phyloP scores from a whole-genome alignment of 225 moss, liverwort and hornwort species.

The Physcomitrium patens region DNA sequence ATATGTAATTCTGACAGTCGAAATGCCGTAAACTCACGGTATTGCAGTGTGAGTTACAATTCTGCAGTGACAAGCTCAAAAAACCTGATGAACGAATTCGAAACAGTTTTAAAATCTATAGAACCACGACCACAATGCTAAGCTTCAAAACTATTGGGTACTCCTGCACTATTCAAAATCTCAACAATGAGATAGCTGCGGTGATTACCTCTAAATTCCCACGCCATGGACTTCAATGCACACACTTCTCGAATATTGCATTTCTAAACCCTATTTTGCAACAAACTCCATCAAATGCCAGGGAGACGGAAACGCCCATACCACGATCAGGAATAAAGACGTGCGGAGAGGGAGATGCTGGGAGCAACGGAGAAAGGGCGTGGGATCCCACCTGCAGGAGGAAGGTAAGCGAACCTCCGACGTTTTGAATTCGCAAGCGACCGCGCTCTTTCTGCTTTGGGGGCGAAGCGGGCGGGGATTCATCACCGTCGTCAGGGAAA shows the following conservation, averaged over 20 bases:
- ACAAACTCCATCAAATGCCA: neutral
- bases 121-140: neutral
- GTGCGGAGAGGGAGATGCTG: too few relatives aligned
- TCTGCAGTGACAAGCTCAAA: neutral
- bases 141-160: neutral
- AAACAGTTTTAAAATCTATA: neutral
- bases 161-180: neutral
- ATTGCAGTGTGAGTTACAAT: neutral
- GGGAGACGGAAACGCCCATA: too few relatives aligned
- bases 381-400: constrained; percentile 49
- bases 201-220: too few relatives aligned
- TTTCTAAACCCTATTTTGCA: neutral
- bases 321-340: neutral
- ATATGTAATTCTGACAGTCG: too few relatives aligned
- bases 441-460: constrained; percentile 36
- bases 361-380: too few relatives aligned
- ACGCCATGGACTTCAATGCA: neutral
- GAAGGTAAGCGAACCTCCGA: constrained; percentile 83
- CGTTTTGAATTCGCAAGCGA: constrained; percentile 56
- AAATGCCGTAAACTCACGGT: too few relatives aligned
- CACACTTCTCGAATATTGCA: neutral
- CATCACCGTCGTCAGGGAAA: constrained; percentile 12
- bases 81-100: neutral
- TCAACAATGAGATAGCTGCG: neutral
- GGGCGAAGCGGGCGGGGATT: constrained; percentile 16